Percentiles rank a stretch among this genome's conserved stretches.
phyloP scores from a whole-genome alignment of 208 protist species.

The Acanthamoeba triangularis region DNA sequence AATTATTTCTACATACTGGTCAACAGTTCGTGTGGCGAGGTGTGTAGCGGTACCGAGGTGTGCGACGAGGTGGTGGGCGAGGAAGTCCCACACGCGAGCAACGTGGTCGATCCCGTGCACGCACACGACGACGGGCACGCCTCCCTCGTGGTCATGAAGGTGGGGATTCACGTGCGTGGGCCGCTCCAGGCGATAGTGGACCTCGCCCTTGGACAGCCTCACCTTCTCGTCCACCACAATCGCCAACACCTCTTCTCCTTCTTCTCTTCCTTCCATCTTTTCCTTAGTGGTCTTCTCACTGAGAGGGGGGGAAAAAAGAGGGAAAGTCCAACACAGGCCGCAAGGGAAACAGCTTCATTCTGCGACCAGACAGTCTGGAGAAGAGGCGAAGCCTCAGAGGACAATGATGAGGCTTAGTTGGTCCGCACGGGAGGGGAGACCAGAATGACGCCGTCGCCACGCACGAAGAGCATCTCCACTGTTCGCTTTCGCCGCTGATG shows the following conservation, averaged over 20 bases:
- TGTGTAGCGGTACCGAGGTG: not conserved
- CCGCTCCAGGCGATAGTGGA: not conserved
- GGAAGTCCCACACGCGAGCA: slow-evolving; percentile 25
- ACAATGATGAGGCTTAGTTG: not conserved
- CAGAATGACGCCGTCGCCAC: slow-evolving; percentile 95
- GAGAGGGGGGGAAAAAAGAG: no score
- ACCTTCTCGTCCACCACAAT: not conserved
- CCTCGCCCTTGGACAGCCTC: not conserved
- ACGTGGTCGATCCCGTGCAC: slow-evolving; percentile 13
- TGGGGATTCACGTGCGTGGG: not conserved
- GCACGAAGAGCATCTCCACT: slow-evolving; percentile 94
- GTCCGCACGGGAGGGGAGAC: slow-evolving; percentile 92
- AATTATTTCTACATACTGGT: not conserved
- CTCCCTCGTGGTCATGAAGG: not conserved
- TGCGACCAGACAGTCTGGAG: no score
- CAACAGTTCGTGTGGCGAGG: no score
- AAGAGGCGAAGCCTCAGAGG: no score
- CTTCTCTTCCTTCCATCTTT: not conserved
- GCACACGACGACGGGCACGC: not conserved
- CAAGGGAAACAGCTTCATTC: no score
- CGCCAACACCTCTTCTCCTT: not conserved
- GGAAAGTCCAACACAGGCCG: no score
- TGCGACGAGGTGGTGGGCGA: not conserved
- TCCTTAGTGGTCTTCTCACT: no score
- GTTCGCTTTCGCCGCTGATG: slow-evolving; percentile 86